These are phyloP conservation scores for Phytophthora sp. DNA, from an alignment of 352 stramenopile genomes.

Conservation along the genomic window DNA sequence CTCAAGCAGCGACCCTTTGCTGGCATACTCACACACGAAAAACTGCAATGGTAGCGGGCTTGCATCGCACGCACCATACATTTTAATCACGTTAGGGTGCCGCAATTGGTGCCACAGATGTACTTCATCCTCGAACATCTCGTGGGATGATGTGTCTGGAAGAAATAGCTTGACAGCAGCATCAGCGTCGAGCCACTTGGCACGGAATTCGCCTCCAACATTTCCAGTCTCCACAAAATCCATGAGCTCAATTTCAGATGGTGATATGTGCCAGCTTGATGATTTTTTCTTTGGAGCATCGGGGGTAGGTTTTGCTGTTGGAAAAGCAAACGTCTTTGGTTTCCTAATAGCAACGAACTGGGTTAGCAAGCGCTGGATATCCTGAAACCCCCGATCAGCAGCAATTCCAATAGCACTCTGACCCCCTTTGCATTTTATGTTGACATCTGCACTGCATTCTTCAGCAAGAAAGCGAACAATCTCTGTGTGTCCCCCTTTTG, in stretches of 20 bases:
- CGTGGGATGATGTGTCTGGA: background rate
- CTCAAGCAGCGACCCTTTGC: constrained; percentile 1
- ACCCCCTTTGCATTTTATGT: background rate
- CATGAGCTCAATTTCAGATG: background rate
- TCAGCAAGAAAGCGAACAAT: too few species aligned
- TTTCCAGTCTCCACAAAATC: constrained; percentile 7
- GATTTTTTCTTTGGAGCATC: too few species aligned
- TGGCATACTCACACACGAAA: too few species aligned
- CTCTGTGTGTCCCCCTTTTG: too few species aligned
- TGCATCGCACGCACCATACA: background rate
- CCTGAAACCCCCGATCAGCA: background rate
- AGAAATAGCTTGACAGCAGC: background rate
- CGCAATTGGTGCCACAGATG: background rate
- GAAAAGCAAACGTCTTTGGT: too few species aligned
- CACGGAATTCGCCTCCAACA: background rate
- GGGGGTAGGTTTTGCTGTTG: too few species aligned
- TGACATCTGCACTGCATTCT: too few species aligned
- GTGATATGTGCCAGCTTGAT: background rate
- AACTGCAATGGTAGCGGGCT: background rate
- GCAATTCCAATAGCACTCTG: background rate
- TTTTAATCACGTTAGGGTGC: background rate
- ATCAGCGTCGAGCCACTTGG: background rate
- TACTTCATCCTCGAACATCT: background rate
- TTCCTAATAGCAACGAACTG: too few species aligned
- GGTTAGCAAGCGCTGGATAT: background rate